Conservation (phyloP, 2,329 filamentous ascomycete species). For the Paracoccidioides lutzii region DNA sequence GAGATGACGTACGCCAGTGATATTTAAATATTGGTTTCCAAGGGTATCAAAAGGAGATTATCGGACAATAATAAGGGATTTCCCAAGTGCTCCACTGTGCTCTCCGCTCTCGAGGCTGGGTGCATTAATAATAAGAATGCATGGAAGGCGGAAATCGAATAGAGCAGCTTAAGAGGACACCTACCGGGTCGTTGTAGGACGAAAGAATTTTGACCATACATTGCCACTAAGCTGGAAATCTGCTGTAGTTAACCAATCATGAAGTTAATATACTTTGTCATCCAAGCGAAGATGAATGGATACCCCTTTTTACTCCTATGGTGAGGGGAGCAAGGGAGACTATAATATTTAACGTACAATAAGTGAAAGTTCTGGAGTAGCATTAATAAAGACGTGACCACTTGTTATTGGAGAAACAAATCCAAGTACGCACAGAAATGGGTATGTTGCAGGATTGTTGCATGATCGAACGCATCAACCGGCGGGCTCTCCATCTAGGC, state of each 20-base stretch:
- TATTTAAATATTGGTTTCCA: too few relatives aligned
- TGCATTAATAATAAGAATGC: background rate
- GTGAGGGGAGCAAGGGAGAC: background rate
- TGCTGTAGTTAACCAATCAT: background rate
- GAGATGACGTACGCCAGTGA: too few relatives aligned
- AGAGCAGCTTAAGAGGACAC: background rate
- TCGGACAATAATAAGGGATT: too few relatives aligned
- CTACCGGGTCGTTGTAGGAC: background rate
- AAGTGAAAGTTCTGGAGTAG: background rate
- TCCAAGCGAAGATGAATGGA: background rate
- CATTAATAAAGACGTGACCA: slow-evolving; percentile 1
- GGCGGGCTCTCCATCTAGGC: background rate
- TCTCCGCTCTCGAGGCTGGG: too few relatives aligned
- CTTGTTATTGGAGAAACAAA: background rate
- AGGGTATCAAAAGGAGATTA: too few relatives aligned
- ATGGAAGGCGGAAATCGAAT: background rate
- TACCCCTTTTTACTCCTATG: background rate
- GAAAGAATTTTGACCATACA: background rate
- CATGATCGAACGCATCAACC: background rate
- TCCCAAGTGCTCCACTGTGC: background rate
- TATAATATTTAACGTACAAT: background rate
- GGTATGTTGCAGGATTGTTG: background rate
- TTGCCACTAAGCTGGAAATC: background rate
- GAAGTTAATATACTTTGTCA: background rate
- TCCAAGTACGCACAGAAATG: background rate